phyloP scores from a whole-genome alignment of 257 asterid genomes.

The Pogostemon cablin region DNA sequence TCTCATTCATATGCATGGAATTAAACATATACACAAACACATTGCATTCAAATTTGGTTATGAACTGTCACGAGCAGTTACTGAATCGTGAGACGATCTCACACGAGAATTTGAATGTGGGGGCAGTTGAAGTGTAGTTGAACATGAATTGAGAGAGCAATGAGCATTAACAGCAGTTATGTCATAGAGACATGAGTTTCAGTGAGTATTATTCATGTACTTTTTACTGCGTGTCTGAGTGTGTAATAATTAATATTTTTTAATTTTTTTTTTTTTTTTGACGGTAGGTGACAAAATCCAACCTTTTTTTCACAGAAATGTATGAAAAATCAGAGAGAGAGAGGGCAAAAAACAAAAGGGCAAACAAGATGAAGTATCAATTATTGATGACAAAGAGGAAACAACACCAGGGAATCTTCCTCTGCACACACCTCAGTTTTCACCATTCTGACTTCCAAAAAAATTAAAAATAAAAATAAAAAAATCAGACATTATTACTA shows the following conservation, averaged over 20 bases:
- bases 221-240: neutral
- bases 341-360: conserved; percentile 34
- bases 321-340: conserved; percentile 30
- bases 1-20: conserved; percentile 28
- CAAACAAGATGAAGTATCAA: conserved; percentile 42
- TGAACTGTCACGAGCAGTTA: neutral
- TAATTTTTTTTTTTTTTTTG: neutral
- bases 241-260: neutral
- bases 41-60: neutral
- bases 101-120: too few species aligned
- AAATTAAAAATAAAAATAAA: neutral
- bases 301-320: conserved; percentile 36
- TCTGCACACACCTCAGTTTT: conserved; percentile 35
- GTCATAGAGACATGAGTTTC: conserved; percentile 23
- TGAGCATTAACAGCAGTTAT: conserved; percentile 23
- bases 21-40: neutral
- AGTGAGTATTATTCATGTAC: conserved; percentile 17
- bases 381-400: conserved; percentile 40
- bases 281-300: conserved; percentile 40
- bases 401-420: conserved; percentile 39
- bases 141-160: conserved; percentile 20
- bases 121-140: conserved; percentile 24
- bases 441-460: conserved; percentile 24
- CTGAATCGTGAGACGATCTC: neutral
- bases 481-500: too few species aligned